Percentiles rank a stretch among this genome's conserved stretches.
These are phyloP conservation scores for Eucalyptus regnans DNA, from an alignment of 345 rosid genomes.

Conservation along the genomic window DNA sequence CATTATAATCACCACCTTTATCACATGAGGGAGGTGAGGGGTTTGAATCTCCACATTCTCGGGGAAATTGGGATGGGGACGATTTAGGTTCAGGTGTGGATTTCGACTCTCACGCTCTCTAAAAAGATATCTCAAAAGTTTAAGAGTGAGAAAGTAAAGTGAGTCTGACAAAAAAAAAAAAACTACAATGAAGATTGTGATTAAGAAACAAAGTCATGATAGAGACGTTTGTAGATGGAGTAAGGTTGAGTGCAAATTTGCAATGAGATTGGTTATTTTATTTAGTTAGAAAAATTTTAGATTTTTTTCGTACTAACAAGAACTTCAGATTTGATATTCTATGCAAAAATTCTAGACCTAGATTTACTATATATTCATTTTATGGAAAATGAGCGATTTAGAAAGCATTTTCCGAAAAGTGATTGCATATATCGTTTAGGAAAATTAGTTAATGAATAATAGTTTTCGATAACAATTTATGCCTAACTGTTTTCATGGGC, in stretches of 20 bases:
- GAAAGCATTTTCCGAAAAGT: no score
- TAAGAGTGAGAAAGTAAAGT: no score
- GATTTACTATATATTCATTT: neutral
- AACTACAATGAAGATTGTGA: neutral
- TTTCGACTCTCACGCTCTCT: no score
- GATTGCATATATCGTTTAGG: no score
- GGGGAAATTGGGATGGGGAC: no score
- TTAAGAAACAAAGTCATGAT: neutral
- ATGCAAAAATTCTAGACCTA: neutral
- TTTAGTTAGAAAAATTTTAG: neutral
- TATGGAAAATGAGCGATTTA: no score
- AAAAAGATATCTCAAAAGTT: rapidly evolving
- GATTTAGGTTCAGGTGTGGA: rapidly evolving
- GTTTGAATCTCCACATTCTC: no score
- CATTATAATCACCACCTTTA: neutral
- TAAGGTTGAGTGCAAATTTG: neutral
- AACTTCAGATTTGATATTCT: neutral
- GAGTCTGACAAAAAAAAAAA: no score
- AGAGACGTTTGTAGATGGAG: neutral
- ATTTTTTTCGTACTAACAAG: neutral
- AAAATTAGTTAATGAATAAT: no score
- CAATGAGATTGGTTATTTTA: neutral
- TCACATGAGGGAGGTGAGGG: no score
- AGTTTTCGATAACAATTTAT: no score
- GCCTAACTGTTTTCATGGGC: no score